Evolutionary conservation across 768 basidiomycete species (phyloP), one percentile per base, ranked within the genome.

Genomic region (Calocybe cyanea): DNA sequence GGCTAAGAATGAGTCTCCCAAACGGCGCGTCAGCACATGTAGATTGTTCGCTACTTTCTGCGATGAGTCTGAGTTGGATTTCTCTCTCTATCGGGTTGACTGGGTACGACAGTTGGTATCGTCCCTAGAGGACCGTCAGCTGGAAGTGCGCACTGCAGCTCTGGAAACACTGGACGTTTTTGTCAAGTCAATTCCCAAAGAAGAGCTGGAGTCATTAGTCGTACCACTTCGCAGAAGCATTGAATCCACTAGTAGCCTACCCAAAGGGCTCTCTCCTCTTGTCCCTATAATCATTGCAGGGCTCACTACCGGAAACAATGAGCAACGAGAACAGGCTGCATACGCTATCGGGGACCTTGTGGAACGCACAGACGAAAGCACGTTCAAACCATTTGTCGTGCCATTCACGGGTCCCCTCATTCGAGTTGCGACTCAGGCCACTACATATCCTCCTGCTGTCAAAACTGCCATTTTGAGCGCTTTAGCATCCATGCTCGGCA

Each of bases 331-430:
- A 64, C 87, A 95, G 54, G 94, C 95, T 0, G 92, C 95, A 0
- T 92, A 92, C 56, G 93, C 91, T 21, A 94, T 98, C 49, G 88
- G 91, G n/a, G 95, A 97, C 55, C 79, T 99, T 30, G 91, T 97
- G 25, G 86, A 93, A 62, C 78, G 76, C 18, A 96, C 94, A 1
- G 78, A 85, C n/a, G 76, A 77, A 49, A 66, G 55, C 38, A 83
- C 92, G 0, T 88, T 98, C 77, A 96, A 95, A 64, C 88, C 93
- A 0, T 97, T 87, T 66, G 92, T 95, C 50, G 92, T 96, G 13
- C 87, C 91, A 15, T 90, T 96, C 60, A 96, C 93, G 3, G 93
- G 94, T 7, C 93, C 93, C 7, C 84, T 97, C 53, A 97, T 96
- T 58, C 86, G 93, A 57, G 92, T 95, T 34, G 92, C 92, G 3